phyloP scores from a whole-genome alignment of 345 rosid genomes.

The Ceriops decandra region DNA sequence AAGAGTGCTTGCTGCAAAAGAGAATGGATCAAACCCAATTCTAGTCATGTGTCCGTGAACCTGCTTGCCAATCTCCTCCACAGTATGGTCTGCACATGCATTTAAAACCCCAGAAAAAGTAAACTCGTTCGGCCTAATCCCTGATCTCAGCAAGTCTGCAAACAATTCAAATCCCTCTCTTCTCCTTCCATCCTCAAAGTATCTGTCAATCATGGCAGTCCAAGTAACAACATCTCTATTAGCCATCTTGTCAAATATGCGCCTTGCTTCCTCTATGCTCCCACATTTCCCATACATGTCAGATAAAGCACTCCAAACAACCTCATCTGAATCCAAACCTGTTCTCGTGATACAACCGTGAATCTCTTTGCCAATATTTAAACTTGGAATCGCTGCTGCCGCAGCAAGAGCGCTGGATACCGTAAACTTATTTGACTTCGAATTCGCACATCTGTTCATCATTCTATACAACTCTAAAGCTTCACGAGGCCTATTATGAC shows the following conservation, averaged over 20 bases:
- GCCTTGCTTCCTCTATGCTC: conserved; percentile 63
- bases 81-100: conserved; percentile 60
- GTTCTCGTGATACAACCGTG: conserved; percentile 64
- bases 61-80: conserved; percentile 71
- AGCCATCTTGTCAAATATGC: conserved; percentile 56
- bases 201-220: conserved; percentile 82
- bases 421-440: conserved; percentile 50
- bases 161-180: conserved; percentile 69
- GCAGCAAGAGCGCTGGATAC: conserved; percentile 71
- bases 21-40: conserved; percentile 48
- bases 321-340: conserved; percentile 78
- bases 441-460: conserved; percentile 40
- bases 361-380: conserved; percentile 64
- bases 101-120: conserved; percentile 77
- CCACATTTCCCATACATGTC: conserved; percentile 94
- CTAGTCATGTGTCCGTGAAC: conserved; percentile 79
- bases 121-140: conserved; percentile 62
- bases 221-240: conserved; percentile 76
- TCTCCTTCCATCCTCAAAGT: conserved; percentile 57
- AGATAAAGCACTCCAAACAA: conserved; percentile 80
- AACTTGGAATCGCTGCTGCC: conserved; percentile 54
- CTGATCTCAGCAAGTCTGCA: conserved; percentile 46
- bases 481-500: conserved; percentile 46
- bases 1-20: conserved; percentile 76
- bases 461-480: conserved; percentile 49